A percentile compares a stretch with the other conserved stretches of the same genome.
Conservation (phyloP, 352 stramenopile genomes). For the Lagenidium giganteum region DNA sequence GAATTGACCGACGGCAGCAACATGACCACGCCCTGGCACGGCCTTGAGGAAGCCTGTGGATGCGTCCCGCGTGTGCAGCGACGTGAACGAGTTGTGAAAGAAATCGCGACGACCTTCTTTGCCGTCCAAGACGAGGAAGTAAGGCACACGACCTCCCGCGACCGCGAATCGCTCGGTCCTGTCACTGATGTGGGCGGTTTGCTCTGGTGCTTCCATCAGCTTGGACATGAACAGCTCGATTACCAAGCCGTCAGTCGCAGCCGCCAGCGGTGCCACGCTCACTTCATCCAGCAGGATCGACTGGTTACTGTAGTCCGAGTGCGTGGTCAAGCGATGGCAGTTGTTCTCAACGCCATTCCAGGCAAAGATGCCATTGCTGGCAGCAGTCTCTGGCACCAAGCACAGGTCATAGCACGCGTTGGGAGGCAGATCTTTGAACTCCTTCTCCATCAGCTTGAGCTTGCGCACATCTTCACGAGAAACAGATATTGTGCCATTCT, state of each 20-base stretch:
- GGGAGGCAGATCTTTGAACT: constrained; percentile 51
- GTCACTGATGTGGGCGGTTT: not conserved
- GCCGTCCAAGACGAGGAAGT: constrained; percentile 58
- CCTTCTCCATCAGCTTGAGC: constrained; percentile 40
- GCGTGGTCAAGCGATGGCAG: constrained; percentile 50
- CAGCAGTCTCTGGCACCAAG: constrained; percentile 62
- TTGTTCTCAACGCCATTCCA: constrained; percentile 23
- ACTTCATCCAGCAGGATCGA: constrained; percentile 57
- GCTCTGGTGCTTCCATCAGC: constrained; percentile 19
- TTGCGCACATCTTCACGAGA: constrained; percentile 62
- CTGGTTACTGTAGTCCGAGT: constrained; percentile 78
- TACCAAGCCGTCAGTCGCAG: constrained; percentile 34
- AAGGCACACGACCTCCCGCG: constrained; percentile 31
- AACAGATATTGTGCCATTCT: constrained; percentile 69
- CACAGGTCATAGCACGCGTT: constrained; percentile 75
- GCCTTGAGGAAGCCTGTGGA: constrained; percentile 25
- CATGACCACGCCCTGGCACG: constrained; percentile 20
- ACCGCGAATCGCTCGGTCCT: not conserved
- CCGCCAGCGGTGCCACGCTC: constrained; percentile 24
- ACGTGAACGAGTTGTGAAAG: constrained; percentile 25
- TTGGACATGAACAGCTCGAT: constrained; percentile 57
- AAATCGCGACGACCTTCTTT: constrained; percentile 34
- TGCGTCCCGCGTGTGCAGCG: constrained; percentile 10
- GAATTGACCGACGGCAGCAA: constrained; percentile 47
- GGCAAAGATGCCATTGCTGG: constrained; percentile 59